Base-by-base conservation (phyloP, 345 rosid species). In the Salix exigua region DNA sequence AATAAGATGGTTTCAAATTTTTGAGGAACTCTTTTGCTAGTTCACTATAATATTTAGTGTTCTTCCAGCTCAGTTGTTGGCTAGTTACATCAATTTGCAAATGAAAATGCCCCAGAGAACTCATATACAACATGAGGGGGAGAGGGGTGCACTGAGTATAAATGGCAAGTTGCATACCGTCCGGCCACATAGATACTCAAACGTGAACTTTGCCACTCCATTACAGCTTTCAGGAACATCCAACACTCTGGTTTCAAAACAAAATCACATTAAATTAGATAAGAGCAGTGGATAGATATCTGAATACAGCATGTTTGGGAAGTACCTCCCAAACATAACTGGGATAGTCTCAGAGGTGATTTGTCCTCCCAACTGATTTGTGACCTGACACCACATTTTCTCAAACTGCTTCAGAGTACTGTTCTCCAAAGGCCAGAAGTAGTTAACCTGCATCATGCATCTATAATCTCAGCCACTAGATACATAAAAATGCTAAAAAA, bases 271-370 rank as follows among this genome's bases (percentile, higher is more conserved):
- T 13, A 76, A 67, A 50, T 31, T 16, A 0, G 61, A 74, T 51
- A 55, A 9, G 28, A 58, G 53, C 26, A 77, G 60, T 4, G 48
- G 60, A 14, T 21, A 78, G 35, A 64, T 11, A 33, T 33, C 37
- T 33, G 18, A 50, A 38, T 26, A 0, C 38, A 35, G 62, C 35
- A 46, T 38, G 31, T 67, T 75, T 70, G 33, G 75, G 14, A 79
- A 68, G 26, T 87, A 94, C 98, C 98, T 94, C 74, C 98, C 98
- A 82, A 94, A 92, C 97, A 94, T 94, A 71, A 94, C 95, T 26
- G 91, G 91, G 51, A 94, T 83, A 30, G 89, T 88, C 8, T 55
- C 73, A 19, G 92, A 88, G 68, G 83, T 87, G 79, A 94, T 85
- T 79, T 86, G 82, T 76, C 91, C 91, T 23, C 91, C 91, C 50